phyloP scores from a whole-genome alignment of 2,329 filamentous ascomycete species.

The Cercospora janseana region DNA sequence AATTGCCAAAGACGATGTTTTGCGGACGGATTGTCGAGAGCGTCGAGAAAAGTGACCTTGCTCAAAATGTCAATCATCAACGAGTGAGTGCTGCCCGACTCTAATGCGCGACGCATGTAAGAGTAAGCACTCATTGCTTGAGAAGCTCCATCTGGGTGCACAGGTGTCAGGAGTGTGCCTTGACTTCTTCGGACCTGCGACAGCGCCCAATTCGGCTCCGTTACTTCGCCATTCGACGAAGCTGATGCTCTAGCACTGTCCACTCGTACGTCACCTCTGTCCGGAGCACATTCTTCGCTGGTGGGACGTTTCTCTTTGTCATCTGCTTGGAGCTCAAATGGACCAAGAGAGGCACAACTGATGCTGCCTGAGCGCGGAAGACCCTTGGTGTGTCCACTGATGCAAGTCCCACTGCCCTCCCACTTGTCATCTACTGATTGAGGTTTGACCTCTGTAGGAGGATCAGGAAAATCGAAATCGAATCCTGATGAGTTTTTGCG shows the following conservation, averaged over 20 bases:
- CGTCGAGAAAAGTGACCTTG: slow-evolving; percentile 3
- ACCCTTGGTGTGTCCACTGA: too few species aligned
- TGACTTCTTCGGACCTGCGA: neutral
- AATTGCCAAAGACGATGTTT: slow-evolving; percentile 7
- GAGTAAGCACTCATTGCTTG: slow-evolving; percentile 1
- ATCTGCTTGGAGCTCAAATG: neutral
- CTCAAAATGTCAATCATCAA: slow-evolving; percentile 7
- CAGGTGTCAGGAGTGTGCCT: neutral
- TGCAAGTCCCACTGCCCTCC: neutral
- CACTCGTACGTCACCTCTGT: neutral
- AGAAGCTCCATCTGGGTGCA: neutral
- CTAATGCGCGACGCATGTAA: neutral
- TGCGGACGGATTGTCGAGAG: slow-evolving; percentile 8
- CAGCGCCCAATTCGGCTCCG: neutral
- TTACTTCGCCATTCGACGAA: neutral
- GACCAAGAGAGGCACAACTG: neutral
- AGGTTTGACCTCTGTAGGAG: neutral
- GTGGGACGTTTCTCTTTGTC: neutral
- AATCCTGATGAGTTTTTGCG: neutral
- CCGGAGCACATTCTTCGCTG: neutral
- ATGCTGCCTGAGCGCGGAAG: too few species aligned
- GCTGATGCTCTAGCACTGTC: neutral
- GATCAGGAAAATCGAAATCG: slow-evolving; percentile 1
- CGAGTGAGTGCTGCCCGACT: neutral
- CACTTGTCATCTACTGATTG: neutral